Percentiles rank a stretch among this genome's conserved stretches.
These are phyloP conservation scores for Physaria fendleri DNA, from an alignment of 345 rosid genomes.

Conservation along the genomic window DNA sequence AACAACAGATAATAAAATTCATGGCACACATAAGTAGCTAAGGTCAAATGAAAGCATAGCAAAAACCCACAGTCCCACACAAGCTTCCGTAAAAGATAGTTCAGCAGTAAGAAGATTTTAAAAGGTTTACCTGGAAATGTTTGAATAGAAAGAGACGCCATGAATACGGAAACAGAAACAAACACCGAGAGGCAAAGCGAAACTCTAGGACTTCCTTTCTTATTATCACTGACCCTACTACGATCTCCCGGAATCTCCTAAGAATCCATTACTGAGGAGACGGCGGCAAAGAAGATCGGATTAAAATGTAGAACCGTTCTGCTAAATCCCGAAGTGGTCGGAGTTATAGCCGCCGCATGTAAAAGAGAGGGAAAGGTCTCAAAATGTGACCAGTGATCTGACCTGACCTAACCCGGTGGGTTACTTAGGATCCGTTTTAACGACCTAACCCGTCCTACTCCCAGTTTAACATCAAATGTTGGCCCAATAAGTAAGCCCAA, in stretches of 20 bases:
- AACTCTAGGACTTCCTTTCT: slow-evolving; percentile 8
- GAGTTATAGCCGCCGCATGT: slow-evolving; percentile 5
- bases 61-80: neutral
- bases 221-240: neutral
- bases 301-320: neutral
- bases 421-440: neutral
- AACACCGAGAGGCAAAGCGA: neutral
- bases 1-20: neutral
- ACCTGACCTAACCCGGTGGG: too few relatives aligned
- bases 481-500: too few relatives aligned
- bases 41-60: neutral
- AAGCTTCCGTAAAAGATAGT: neutral
- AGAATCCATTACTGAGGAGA: neutral
- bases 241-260: too few relatives aligned
- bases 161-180: slow-evolving; percentile 2
- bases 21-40: neutral
- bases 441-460: neutral
- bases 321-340: neutral
- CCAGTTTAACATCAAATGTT: too few relatives aligned
- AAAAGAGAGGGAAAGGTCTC: slow-evolving; percentile 13
- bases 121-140: slow-evolving; percentile 9
- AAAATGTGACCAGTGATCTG: neutral
- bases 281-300: neutral
- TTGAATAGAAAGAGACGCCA: slow-evolving; percentile 21
- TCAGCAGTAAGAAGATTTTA: neutral